These are phyloP conservation scores for Penicillium sp. DNA, from an alignment of 2,329 filamentous ascomycete species.

Conservation along the genomic window DNA sequence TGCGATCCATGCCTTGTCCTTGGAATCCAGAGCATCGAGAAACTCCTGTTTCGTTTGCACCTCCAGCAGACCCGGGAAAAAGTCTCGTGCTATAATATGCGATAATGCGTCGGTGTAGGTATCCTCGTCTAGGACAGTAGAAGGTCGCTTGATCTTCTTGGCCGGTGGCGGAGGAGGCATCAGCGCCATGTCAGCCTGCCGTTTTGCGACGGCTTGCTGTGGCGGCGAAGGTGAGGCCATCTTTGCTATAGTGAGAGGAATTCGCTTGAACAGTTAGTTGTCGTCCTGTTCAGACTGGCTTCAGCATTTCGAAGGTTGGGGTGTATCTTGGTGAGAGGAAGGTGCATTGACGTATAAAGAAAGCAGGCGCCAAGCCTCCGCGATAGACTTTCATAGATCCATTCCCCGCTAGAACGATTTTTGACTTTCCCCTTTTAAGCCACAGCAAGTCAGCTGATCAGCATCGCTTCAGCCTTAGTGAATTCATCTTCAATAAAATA, in stretches of 20 bases:
- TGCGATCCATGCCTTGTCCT: constrained; percentile 79
- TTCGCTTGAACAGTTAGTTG: not conserved
- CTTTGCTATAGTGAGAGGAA: constrained; percentile 17
- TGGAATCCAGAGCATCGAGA: constrained; percentile 82
- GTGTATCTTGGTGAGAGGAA: not conserved
- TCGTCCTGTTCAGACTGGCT: constrained; percentile 6
- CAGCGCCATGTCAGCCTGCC: constrained; percentile 49
- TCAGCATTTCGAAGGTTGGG: no score
- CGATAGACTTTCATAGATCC: not conserved
- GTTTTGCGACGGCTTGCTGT: constrained; percentile 32
- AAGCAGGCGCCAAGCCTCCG: constrained; percentile 9
- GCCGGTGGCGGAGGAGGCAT: constrained; percentile 84
- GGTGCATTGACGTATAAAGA: not conserved
- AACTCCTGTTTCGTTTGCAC: constrained; percentile 87
- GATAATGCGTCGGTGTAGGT: constrained; percentile 86
- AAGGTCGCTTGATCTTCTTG: constrained; percentile 88
- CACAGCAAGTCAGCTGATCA: constrained; percentile 1
- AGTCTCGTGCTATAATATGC: constrained; percentile 92
- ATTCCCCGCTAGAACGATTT: not conserved
- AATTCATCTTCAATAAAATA: not conserved
- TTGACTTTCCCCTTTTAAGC: not conserved
- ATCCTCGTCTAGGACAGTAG: constrained; percentile 86
- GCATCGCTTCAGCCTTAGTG: not conserved
- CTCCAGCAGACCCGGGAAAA: constrained; percentile 88
- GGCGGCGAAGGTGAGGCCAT: constrained; percentile 25